A percentile compares a stretch with the other conserved stretches of the same genome.
phyloP scores from a whole-genome alignment of 441 rosid genomes.

The Corymbia calophylla region DNA sequence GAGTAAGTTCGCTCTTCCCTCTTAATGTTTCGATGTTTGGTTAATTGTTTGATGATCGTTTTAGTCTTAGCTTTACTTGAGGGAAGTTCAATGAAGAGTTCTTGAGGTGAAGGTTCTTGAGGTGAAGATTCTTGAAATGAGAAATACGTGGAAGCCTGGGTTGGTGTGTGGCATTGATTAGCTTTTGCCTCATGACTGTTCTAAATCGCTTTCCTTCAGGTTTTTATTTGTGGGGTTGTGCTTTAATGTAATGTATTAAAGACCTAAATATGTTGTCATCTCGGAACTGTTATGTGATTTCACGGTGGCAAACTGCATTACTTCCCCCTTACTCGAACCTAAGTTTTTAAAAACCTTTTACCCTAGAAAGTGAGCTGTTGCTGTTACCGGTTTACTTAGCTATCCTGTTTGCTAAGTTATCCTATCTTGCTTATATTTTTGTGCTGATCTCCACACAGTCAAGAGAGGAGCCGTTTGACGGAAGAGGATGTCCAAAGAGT shows the following conservation, averaged over 20 bases:
- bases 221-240: not conserved
- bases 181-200: not conserved
- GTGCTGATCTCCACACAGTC: not conserved
- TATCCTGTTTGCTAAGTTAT: not conserved
- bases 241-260: not conserved
- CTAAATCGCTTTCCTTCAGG: not conserved
- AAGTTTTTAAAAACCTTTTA: not conserved
- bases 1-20: not conserved
- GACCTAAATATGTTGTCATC: not conserved
- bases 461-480: not conserved
- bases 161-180: not conserved
- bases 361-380: not conserved
- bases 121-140: not conserved
- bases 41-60: not conserved
- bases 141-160: not conserved
- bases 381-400: not conserved
- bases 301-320: not conserved
- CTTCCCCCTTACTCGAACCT: not conserved
- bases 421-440: not conserved
- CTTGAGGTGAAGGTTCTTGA: not conserved
- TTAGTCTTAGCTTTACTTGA: not conserved
- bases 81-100: not conserved
- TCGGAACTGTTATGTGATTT: not conserved
- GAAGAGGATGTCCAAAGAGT: not conserved
- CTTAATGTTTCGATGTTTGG: not conserved